phyloP scores from a whole-genome alignment of 257 asterid genomes.

The Lantana camara region DNA sequence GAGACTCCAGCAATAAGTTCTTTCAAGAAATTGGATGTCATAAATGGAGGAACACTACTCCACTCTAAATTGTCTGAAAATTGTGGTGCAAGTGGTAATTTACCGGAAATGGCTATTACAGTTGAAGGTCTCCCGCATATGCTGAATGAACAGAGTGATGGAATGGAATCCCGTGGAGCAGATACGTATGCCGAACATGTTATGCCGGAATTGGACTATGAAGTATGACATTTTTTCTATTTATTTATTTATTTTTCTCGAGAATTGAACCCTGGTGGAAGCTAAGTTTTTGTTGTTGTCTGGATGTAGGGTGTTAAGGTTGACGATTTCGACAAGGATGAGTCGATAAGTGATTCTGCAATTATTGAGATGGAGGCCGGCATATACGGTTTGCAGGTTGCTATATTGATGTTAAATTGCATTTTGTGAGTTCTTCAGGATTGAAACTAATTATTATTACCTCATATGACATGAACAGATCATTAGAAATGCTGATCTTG shows the following conservation, averaged over 20 bases:
- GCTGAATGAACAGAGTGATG: constrained; percentile 46
- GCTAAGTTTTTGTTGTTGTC: constrained; percentile 22
- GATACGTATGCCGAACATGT: constrained; percentile 50
- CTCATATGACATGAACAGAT: constrained; percentile 37
- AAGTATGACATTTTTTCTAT: constrained; percentile 41
- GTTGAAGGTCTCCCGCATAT: constrained; percentile 47
- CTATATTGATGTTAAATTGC: constrained; percentile 3
- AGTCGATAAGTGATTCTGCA: constrained; percentile 57
- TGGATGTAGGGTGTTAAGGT: constrained; percentile 46
- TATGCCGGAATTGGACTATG: constrained; percentile 42
- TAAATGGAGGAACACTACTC: constrained; percentile 23
- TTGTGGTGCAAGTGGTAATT: constrained; percentile 13
- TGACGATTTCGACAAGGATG: constrained; percentile 41
- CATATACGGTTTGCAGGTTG: constrained; percentile 80
- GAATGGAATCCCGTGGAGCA: constrained; percentile 41
- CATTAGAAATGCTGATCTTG: constrained; percentile 78
- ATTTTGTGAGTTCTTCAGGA: neutral
- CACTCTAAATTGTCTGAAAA: constrained; percentile 35
- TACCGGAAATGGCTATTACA: constrained; percentile 31
- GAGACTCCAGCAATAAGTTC: constrained; percentile 24
- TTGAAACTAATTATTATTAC: constrained; percentile 1
- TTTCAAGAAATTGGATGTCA: constrained; percentile 25
- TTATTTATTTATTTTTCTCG: constrained; percentile 15
- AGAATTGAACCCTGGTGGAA: neutral
- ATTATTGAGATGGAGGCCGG: constrained; percentile 74